Percentiles rank a stretch among this genome's conserved stretches.
phyloP scores from a whole-genome alignment of 2,329 filamentous ascomycete genomes.

The Colletotrichum sp. region DNA sequence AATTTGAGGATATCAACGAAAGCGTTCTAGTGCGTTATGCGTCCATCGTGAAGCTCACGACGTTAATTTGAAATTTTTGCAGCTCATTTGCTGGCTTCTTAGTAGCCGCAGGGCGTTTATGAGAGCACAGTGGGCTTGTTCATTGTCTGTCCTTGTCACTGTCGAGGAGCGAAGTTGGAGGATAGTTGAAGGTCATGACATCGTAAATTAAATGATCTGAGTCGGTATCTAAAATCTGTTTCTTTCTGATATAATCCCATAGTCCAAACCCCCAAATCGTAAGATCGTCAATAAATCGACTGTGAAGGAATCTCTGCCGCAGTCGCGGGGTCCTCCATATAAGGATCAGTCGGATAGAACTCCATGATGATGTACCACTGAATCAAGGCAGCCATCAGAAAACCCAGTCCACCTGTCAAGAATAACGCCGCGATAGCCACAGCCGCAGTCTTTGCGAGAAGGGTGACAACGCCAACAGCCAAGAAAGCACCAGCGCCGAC shows the following conservation, averaged over 20 bases:
- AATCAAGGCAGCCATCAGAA: conserved; percentile 5
- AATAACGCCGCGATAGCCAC: not conserved
- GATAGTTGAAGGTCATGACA: not conserved
- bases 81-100: fast-evolving
- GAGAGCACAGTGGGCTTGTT: not conserved
- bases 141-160: fast-evolving
- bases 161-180: not conserved
- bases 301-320: conserved; percentile 11
- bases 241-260: not conserved
- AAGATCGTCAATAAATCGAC: conserved; percentile 11
- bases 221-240: not conserved
- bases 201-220: conserved; percentile 18
- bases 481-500: conserved; percentile 9
- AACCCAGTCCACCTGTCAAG: conserved; percentile 3
- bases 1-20: not conserved
- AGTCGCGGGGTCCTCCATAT: not conserved
- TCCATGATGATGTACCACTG: conserved; percentile 22
- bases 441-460: not conserved
- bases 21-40: not conserved
- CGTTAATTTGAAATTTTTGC: not conserved
- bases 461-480: conserved; percentile 3
- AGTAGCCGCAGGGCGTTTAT: not conserved
- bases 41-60: not conserved
- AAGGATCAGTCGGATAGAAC: conserved; percentile 9
- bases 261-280: not conserved